Evolutionary conservation across 768 basidiomycete genomes (phyloP), one percentile per base, ranked within the genome.

Genomic region (Agrocybe praecox): DNA sequence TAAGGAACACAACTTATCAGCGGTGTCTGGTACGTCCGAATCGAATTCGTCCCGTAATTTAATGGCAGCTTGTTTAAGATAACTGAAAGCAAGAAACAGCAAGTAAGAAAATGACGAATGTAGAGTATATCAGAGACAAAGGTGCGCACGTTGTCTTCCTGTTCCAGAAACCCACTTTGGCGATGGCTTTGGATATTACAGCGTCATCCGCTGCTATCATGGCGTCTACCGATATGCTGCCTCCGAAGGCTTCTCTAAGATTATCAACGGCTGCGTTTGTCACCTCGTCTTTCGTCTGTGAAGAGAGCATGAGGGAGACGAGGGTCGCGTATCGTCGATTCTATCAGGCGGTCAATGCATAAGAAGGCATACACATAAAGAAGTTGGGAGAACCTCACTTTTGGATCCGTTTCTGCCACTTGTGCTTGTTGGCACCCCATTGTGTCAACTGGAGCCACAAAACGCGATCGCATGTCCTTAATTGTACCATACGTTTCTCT

Each of bases 271-370:
- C 96, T 0, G 88, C 83, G 53, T 90, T 84, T 0, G 90, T 94
- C 17, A 94, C 88, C 63, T 92, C 86, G 67, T 96, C 95, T 65
- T 96, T 98, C 4, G 96, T 98, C 69, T 98, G 96, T 1, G 94
- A 94, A 10, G 92, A 94, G 2, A 98, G 82, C 94, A 98, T 97
- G 45, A 99, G 79, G 2, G 95, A 93, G 7, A 99, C 83, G 19
- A 99, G 85, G 4, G 89, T 92, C 9, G 91, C 81, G 57, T 93
- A 90, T 2, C 96, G 87, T 49, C 83, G 81, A 54, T 86, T 93
- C 93, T 96, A 67, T 40, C 22, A 29, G 34, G 21, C 26, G 21
- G 52, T 46, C 8, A 44, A 34, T 7, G 33, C 12, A 19, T 33
- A 24, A 2, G n/a, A 17, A 7, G 12, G 15, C n/a, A 44, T 18